phyloP scores from a whole-genome alignment of 495 filamentous ascomycete genomes.

The Neurospora cerealis region DNA sequence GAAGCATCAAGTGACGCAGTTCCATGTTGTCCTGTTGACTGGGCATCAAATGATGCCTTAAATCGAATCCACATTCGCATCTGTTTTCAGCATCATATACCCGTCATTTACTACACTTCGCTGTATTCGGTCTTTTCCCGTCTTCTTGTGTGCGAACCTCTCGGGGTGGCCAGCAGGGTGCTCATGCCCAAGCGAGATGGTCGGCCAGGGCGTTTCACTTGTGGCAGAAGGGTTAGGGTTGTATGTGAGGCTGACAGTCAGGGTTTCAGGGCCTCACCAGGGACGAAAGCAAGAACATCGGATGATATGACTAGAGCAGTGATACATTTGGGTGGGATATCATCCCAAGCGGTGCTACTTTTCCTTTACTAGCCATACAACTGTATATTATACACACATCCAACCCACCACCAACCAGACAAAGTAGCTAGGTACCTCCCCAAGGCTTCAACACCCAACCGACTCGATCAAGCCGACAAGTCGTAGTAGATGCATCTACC shows the following conservation, averaged over 20 bases:
- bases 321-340: neutral
- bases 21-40: no score
- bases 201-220: neutral
- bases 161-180: neutral
- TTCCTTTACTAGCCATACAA: neutral
- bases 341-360: neutral
- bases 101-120: neutral
- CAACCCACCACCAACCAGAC: neutral
- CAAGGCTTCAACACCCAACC: neutral
- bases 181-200: neutral
- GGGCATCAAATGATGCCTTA: neutral
- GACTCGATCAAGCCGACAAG: conserved; percentile 36
- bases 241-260: neutral
- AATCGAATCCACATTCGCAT: neutral
- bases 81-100: neutral
- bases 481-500: conserved; percentile 69
- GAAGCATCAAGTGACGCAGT: neutral
- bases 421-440: neutral
- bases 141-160: neutral
- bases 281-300: neutral
- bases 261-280: neutral
- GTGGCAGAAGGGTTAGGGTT: neutral
- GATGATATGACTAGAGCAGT: neutral
- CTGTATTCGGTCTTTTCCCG: neutral
- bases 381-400: neutral